Percentiles rank a stretch among this genome's conserved stretches.
These are phyloP conservation scores for Hanseniaspora valbyensis DNA, from an alignment of 805 yeast species.

Conservation along the genomic window DNA sequence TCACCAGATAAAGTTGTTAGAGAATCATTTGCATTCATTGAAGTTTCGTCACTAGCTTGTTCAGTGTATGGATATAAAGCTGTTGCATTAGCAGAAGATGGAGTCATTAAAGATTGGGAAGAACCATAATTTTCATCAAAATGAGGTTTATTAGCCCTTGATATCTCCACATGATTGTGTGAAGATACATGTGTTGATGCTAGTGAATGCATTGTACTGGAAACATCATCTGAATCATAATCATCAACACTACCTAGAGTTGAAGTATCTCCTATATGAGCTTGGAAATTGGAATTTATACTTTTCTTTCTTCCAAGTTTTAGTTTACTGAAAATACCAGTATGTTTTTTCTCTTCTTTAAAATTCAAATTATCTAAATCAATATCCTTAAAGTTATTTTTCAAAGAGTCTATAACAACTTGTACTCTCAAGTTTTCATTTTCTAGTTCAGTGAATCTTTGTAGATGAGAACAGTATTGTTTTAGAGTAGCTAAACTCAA, in stretches of 20 bases:
- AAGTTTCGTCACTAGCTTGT: constrained; percentile 64
- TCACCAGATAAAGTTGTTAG: constrained; percentile 53
- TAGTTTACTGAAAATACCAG: constrained; percentile 42
- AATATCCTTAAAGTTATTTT: constrained; percentile 58
- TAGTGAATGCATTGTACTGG: constrained; percentile 20
- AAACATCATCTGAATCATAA: constrained; percentile 19
- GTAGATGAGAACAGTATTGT: constrained; percentile 42
- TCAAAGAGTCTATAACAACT: constrained; percentile 84
- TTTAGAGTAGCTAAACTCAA: constrained; percentile 33
- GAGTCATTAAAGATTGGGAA: too few relatives aligned
- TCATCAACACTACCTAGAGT: not conserved
- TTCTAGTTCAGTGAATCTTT: constrained; percentile 62
- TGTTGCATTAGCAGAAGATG: constrained; percentile 25
- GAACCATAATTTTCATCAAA: not conserved
- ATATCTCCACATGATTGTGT: constrained; percentile 11
- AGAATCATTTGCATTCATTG: constrained; percentile 49
- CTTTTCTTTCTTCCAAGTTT: constrained; percentile 20
- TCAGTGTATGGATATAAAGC: constrained; percentile 61
- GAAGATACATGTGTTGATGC: constrained; percentile 15
- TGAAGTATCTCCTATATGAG: too few relatives aligned
- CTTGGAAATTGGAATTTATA: not conserved
- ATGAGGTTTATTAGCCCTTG: constrained; percentile 15
- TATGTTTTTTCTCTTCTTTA: constrained; percentile 40
- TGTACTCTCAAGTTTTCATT: constrained; percentile 61
- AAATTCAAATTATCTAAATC: constrained; percentile 48